A percentile compares a stretch with the other conserved stretches of the same genome.
Evolutionary conservation across 2,329 filamentous ascomycete species (phyloP).

Genomic region (Ambrosiella cleistominuta): DNA sequence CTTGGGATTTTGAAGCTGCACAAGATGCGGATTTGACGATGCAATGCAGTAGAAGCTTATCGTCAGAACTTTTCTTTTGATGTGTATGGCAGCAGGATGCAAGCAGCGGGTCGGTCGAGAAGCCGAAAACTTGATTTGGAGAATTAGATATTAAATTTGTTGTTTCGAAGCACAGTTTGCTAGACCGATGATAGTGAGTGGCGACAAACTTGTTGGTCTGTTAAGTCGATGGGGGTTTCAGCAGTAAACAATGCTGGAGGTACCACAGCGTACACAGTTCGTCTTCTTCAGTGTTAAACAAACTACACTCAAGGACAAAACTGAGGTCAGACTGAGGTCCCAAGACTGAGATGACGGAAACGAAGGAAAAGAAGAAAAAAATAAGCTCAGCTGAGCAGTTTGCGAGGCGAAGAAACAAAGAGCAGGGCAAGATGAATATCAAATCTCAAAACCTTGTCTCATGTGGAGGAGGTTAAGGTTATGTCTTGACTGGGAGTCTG

Average conservation of each 20-base stretch:
- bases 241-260: not conserved
- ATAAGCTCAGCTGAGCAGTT: not conserved
- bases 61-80: not conserved
- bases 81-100: not conserved
- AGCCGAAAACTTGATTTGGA: not conserved
- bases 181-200: not conserved
- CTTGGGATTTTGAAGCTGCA: not conserved
- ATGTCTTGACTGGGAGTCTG: not conserved
- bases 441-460: not conserved
- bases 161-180: not conserved
- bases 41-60: not conserved
- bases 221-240: not conserved
- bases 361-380: constrained; percentile 2
- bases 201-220: not conserved
- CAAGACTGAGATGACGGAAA: not conserved
- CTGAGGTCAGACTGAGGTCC: not conserved
- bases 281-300: not conserved
- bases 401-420: not conserved
- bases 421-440: constrained; percentile 5
- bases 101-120: not conserved
- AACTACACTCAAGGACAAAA: not conserved
- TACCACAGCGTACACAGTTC: not conserved
- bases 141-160: not conserved
- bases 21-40: not conserved
- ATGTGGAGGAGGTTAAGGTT: not conserved